Evolutionary conservation across 1,139 yeast genomes (phyloP), one percentile per base, ranked within the genome.

Genomic region (Spencermartinsiella ligniputridi): DNA sequence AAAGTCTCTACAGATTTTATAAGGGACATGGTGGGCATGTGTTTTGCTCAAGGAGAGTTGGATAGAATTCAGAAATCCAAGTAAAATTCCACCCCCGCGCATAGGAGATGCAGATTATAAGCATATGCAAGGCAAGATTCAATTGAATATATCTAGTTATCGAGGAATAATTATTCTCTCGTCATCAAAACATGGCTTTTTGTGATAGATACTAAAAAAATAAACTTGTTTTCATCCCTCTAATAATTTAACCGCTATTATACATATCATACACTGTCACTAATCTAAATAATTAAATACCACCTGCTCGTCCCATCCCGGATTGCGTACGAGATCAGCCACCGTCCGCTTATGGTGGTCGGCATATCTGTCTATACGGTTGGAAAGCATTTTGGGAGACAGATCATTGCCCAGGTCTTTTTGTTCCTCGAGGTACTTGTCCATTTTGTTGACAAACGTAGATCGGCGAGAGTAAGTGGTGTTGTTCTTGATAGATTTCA

Each of bases 401-500:
- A 27, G 8, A 9, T n/a, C 15, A n/a, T 9, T 27, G 13, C 32
- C 32, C 15, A 27, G 32, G 6, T 27, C 32, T n/a, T 27, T 27
- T 15, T 27, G 32, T 5, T 27, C 32, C 32, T 27, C 32, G 15
- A 27, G 15, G 32, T 11, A 27, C 32, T 27, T 27, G 32, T 27
- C 32, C 32, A 27, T 27, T 15, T 27, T 27, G 32, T 27, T 27
- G 8, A 27, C 32, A 27, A 27, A 27, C 13, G 32, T 27, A 9
- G 32, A 27, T 15, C 32, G 32, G 8, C 32, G 32, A 9, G 32
- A 27, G 15, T 27, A 27, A 9, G 32, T 27, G 13, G 32, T 27
- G 32, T 27, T 27, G 32, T 27, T 27, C 32, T 27, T 27, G 32
- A 27, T 27, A 5, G 32, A 27, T 15, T 27, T 27, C 32, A 27